These are phyloP conservation scores for Solanum megistacrolobum DNA, from an alignment of 257 asterid species.

Conservation along the genomic window DNA sequence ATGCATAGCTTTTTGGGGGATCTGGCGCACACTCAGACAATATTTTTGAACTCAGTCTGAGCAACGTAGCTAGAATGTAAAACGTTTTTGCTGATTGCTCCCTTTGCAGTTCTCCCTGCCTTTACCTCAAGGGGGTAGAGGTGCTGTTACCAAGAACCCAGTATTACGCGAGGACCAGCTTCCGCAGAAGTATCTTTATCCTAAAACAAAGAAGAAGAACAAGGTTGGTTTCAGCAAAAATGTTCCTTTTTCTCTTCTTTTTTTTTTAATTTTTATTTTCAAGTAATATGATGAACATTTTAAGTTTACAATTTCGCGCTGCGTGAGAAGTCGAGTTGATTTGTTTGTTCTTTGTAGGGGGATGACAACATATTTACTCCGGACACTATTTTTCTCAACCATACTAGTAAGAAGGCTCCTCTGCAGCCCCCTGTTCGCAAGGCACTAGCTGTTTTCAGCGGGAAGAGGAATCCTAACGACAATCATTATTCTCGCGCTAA, in stretches of 20 bases:
- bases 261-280: neutral
- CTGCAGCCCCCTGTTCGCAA: conserved; percentile 86
- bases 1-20: neutral
- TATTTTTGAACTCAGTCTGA: neutral
- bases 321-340: neutral
- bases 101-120: conserved; percentile 80
- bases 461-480: conserved; percentile 90
- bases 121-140: conserved; percentile 88
- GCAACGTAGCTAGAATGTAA: neutral
- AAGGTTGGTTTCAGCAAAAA: conserved; percentile 32
- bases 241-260: neutral
- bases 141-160: conserved; percentile 77
- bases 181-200: conserved; percentile 72
- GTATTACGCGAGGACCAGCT: conserved; percentile 93
- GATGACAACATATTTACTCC: conserved; percentile 50
- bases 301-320: neutral
- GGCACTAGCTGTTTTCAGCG: conserved; percentile 83
- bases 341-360: conserved; percentile 35
- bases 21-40: neutral
- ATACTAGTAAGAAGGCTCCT: conserved; percentile 65
- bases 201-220: conserved; percentile 78
- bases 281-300: neutral
- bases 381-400: conserved; percentile 56
- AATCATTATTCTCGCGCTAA: conserved; percentile 68
- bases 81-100: neutral